Evolutionary conservation across 176 grass and related monocot species (phyloP).

Genomic region (Carex parvula): DNA sequence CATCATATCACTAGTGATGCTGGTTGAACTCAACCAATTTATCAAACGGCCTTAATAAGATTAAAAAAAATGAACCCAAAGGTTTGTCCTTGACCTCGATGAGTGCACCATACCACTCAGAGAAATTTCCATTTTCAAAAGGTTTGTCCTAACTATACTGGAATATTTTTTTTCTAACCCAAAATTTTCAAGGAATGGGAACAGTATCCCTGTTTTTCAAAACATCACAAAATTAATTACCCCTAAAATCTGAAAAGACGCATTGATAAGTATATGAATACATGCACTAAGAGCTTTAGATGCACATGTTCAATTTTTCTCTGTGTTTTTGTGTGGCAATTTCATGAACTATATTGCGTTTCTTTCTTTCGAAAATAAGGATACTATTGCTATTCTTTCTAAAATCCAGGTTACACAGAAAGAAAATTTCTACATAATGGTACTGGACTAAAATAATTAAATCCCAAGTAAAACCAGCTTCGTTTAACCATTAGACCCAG

Average conservation of each 20-base stretch:
- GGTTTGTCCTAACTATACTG: not conserved
- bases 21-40: not conserved
- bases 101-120: too few relatives aligned
- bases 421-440: not conserved
- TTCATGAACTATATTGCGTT: not conserved
- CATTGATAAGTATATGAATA: not conserved
- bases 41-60: not conserved
- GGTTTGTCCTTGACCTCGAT: too few relatives aligned
- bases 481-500: not conserved
- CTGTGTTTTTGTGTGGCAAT: not conserved
- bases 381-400: not conserved
- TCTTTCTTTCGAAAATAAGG: not conserved
- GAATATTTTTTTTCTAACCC: not conserved
- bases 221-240: not conserved
- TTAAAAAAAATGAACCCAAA: not conserved
- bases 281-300: not conserved
- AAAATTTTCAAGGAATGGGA: not conserved
- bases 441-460: not conserved
- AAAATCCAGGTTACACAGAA: not conserved
- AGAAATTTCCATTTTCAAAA: too few relatives aligned
- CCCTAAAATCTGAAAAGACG: not conserved
- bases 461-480: not conserved
- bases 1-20: not conserved
- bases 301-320: not conserved
- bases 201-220: not conserved